Evolutionary conservation across 2,329 filamentous ascomycete species (phyloP), one percentile per base, ranked within the genome.

Genomic region (Xylariales sp.): DNA sequence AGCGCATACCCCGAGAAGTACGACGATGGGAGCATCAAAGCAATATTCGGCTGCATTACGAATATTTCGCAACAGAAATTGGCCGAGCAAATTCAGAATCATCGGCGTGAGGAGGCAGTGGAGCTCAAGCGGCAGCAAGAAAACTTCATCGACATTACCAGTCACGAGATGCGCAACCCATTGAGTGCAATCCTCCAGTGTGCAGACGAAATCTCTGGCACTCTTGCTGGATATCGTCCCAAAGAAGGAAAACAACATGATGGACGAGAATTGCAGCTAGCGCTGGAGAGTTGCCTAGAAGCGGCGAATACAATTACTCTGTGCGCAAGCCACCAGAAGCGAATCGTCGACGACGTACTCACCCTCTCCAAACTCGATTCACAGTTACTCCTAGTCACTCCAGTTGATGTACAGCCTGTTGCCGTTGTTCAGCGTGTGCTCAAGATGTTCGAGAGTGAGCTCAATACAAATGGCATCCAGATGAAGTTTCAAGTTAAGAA

Each of bases 1-100:
- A 85, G 78, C 39, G 85, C 83, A 0, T 88, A 84, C 48, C 85
- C 85, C 0, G 85, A 90, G 50, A 83, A 76, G 51, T 72, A 83
- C 43, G 63, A 69, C 2, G 65, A 76, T 19, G 84, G 83, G 4
- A 65, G 67, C 19, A 69, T 89, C 36, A 87, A 87, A 62, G 79
- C 81, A 44, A 82, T 89, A 3, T 89, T 90, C 49, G 85, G 85
- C 37, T 85, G 81, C 53, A 83, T 94, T 36, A 91, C 87, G 0
- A 87, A 94, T 53, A 94, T 95, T 46, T 88, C 84, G 14, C 78
- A 85, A 38, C 86, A 93, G 56, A 95, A 94, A 57, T 83, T 83
- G 70, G 87, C 88, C 1, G 88, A 94, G 59, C 81, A 83, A 32
- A 79, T 88, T 23, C 86, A 94, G 58, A 87, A 77, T 50, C 74